phyloP scores from a whole-genome alignment of 2,329 filamentous ascomycete species.

The Scytalidium sp. region DNA sequence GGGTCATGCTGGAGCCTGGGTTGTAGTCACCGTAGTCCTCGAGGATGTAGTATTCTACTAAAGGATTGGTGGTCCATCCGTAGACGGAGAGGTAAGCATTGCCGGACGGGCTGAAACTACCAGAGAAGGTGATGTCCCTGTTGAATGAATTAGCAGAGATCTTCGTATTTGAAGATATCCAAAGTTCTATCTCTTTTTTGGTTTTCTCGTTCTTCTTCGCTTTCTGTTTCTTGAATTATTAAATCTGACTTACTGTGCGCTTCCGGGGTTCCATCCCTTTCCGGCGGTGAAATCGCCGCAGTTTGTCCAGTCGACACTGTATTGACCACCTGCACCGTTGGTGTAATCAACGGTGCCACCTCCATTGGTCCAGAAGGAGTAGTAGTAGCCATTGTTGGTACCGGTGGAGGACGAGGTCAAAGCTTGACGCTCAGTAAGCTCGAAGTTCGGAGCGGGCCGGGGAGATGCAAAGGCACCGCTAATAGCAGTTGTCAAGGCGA shows the following conservation, averaged over 20 bases:
- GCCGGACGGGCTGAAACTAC: constrained; percentile 32
- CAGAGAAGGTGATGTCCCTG: constrained; percentile 34
- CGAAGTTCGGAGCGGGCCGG: neutral
- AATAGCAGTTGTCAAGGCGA: neutral
- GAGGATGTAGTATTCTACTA: constrained; percentile 59
- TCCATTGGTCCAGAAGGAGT: constrained; percentile 56
- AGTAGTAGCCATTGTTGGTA: constrained; percentile 55
- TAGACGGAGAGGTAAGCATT: constrained; percentile 52
- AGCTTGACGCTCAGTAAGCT: neutral
- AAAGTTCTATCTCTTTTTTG: constrained; percentile 40
- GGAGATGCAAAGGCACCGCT: neutral
- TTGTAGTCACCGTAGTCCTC: constrained; percentile 33
- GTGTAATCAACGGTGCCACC: constrained; percentile 47
- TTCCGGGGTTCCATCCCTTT: constrained; percentile 43
- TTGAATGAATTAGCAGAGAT: constrained; percentile 22
- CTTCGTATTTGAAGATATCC: constrained; percentile 49
- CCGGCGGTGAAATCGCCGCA: constrained; percentile 44
- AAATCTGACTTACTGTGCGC: constrained; percentile 32
- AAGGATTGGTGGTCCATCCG: constrained; percentile 50
- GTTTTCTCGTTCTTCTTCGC: too few species aligned
- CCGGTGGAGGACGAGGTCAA: constrained; percentile 34
- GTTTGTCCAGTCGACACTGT: constrained; percentile 44
- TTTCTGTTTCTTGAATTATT: too few species aligned
- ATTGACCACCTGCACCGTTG: constrained; percentile 47
- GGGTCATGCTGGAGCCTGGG: constrained; percentile 28